Evolutionary conservation across 1,284 basidiomycete genomes (phyloP).

Genomic region (Boletus semigastroideus): DNA sequence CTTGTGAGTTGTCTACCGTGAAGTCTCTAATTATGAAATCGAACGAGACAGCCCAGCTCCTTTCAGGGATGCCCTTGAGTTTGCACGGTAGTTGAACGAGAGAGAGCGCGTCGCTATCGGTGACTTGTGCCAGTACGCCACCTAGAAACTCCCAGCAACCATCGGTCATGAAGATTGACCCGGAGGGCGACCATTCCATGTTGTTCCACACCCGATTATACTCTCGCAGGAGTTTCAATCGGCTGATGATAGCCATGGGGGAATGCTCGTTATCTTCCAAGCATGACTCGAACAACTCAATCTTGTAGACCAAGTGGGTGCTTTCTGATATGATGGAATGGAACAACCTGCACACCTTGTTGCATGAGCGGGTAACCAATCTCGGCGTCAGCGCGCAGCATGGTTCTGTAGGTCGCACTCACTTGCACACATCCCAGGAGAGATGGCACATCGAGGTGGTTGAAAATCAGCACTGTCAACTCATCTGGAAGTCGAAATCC

Average conservation of each 20-base stretch:
- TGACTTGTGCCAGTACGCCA: constrained; percentile 53
- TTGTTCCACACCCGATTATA: constrained; percentile 48
- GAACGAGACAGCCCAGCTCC: constrained; percentile 46
- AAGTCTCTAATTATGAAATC: constrained; percentile 55
- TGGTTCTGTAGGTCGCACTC: constrained; percentile 6
- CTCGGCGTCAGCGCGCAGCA: not conserved
- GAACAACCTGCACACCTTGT: constrained; percentile 49
- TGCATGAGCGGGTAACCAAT: not conserved
- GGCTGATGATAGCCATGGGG: constrained; percentile 31
- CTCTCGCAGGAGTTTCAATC: constrained; percentile 41
- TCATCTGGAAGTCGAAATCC: constrained; percentile 24
- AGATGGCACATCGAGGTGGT: constrained; percentile 26
- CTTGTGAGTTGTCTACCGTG: constrained; percentile 59
- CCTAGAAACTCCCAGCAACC: constrained; percentile 59
- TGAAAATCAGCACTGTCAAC: constrained; percentile 16
- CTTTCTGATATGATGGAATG: constrained; percentile 40
- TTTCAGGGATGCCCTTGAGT: constrained; percentile 45
- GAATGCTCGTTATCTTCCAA: constrained; percentile 43
- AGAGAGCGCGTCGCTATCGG: constrained; percentile 27
- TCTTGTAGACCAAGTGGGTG: constrained; percentile 43
- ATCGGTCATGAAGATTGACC: constrained; percentile 37
- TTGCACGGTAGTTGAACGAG: constrained; percentile 51
- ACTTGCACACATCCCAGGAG: constrained; percentile 29
- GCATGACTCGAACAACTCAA: constrained; percentile 49
- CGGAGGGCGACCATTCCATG: constrained; percentile 38